A percentile compares a stretch with the other conserved stretches of the same genome.
These are phyloP conservation scores for Exophiala alcalophila DNA, from an alignment of 2,329 filamentous ascomycete genomes.

Conservation along the genomic window DNA sequence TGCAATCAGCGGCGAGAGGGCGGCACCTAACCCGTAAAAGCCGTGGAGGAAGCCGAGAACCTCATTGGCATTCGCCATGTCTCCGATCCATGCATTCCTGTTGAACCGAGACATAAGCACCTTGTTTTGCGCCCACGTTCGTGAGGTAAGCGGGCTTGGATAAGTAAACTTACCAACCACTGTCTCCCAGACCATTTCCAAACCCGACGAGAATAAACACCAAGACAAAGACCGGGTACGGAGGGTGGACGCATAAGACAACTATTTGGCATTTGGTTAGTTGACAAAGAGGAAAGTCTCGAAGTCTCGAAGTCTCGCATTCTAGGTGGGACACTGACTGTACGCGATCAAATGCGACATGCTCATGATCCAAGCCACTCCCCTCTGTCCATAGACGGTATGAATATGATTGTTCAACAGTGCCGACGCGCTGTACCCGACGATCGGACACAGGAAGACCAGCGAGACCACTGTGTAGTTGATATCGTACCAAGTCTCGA, in stretches of 20 bases:
- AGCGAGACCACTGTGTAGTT: slow-evolving; percentile 48
- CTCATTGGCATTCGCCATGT: slow-evolving; percentile 69
- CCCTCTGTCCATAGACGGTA: slow-evolving; percentile 59
- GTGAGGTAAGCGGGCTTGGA: slow-evolving; percentile 40
- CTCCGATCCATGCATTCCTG: slow-evolving; percentile 62
- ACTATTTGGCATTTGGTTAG: slow-evolving; percentile 42
- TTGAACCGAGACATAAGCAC: too few species aligned
- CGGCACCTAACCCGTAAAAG: slow-evolving; percentile 71
- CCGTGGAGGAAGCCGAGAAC: slow-evolving; percentile 67
- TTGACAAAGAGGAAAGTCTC: neutral
- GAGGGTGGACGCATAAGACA: slow-evolving; percentile 61
- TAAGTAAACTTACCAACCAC: slow-evolving; percentile 48
- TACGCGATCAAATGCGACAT: slow-evolving; percentile 63
- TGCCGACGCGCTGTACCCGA: slow-evolving; percentile 47
- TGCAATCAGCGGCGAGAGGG: slow-evolving; percentile 66
- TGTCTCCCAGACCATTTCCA: slow-evolving; percentile 67
- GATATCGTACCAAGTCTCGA: slow-evolving; percentile 44
- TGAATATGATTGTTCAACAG: slow-evolving; percentile 46
- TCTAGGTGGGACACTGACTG: slow-evolving; percentile 27
- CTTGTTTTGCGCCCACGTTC: slow-evolving; percentile 45
- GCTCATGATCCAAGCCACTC: slow-evolving; percentile 64
- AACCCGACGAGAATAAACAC: slow-evolving; percentile 65
- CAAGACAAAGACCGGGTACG: slow-evolving; percentile 64
- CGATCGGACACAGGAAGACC: slow-evolving; percentile 48
- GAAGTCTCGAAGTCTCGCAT: too few species aligned